Base-by-base conservation (phyloP, 495 filamentous ascomycete genomes). In the Podospora anserina region DNA sequence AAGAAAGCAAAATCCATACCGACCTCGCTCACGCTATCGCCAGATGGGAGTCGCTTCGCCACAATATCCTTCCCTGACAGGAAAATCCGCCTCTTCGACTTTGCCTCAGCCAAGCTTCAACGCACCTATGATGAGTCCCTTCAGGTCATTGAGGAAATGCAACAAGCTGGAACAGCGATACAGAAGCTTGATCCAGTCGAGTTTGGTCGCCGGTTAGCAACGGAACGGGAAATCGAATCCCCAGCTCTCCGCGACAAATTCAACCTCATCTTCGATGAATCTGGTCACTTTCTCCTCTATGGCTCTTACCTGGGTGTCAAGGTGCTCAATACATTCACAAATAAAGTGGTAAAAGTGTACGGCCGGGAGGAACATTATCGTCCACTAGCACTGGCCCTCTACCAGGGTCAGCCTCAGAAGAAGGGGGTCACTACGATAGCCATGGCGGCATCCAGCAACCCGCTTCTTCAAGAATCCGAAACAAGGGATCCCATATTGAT, bases 41-140 rank as follows among this genome's bases (percentile, higher is more conserved):
- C 94, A 0, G 90, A 91, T 0, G 91, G 92, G 6, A 85, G 87
- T 34, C 90, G 91, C 23, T 97, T 98, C 75, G 91, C 91, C 4
- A 93, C 93, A 0, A 89, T 96, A 71, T 99, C 95, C 1, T 89
- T 97, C 74, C 95, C 95, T 0, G 95, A 99, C 78, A 89, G 95
- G 23, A 92, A 93, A 75, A 85, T 98, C 23, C 90, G 95, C 5
- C 78, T 99, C 55, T 99, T 98, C 71, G 93, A 98, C 71, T 98
- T 98, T 73, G 85, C 89, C 5, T 87, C 92, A 0, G 95, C 88
- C 7, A 97, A 96, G 75, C 84, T 98, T 0, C 88, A 93, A 71
- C 89, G 94, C 32, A 93, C 92, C 9, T 99, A 98, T 73, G 96
- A 98, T 72, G 95, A 99, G 74, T 97, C 93, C 20, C 82, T 98